phyloP scores from a whole-genome alignment of 345 rosid species.

The Pistacia atlantica region DNA sequence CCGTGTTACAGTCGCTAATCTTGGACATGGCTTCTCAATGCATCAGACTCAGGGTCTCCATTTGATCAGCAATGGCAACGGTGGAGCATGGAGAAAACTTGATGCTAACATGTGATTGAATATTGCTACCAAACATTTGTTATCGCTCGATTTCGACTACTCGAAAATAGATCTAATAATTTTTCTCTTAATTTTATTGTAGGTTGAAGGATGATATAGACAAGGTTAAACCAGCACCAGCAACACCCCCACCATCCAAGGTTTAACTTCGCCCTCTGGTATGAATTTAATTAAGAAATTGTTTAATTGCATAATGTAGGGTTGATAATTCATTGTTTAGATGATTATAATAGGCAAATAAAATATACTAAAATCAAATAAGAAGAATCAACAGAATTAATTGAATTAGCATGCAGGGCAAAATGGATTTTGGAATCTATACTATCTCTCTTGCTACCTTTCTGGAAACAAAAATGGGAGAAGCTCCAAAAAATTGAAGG shows the following conservation, averaged over 20 bases:
- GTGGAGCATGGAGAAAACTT: conserved; percentile 12
- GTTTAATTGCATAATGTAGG: not conserved
- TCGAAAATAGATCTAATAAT: no score
- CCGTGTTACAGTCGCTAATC: not conserved
- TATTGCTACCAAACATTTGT: not conserved
- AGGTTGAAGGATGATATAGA: conserved; percentile 20
- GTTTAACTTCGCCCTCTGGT: conserved; percentile 42
- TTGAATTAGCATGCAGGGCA: conserved; percentile 46
- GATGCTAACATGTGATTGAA: not conserved
- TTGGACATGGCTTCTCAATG: conserved; percentile 17
- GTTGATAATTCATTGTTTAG: not conserved
- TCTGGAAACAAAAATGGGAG: conserved; percentile 52
- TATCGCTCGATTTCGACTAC: not conserved
- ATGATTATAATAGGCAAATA: not conserved
- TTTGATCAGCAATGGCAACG: not conserved
- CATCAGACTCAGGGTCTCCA: conserved; percentile 29
- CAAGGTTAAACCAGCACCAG: conserved; percentile 2
- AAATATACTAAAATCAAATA: not conserved
- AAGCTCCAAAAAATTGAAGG: conserved; percentile 56
- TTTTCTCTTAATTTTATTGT: not conserved
- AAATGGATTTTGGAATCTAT: conserved; percentile 59
- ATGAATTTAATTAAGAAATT: not conserved
- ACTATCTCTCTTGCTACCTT: conserved; percentile 47
- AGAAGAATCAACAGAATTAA: not conserved
- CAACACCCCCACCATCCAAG: conserved; percentile 28